Evolutionary conservation across 2,329 filamentous ascomycete genomes (phyloP).

Genomic region (Curvularia verruculosa): DNA sequence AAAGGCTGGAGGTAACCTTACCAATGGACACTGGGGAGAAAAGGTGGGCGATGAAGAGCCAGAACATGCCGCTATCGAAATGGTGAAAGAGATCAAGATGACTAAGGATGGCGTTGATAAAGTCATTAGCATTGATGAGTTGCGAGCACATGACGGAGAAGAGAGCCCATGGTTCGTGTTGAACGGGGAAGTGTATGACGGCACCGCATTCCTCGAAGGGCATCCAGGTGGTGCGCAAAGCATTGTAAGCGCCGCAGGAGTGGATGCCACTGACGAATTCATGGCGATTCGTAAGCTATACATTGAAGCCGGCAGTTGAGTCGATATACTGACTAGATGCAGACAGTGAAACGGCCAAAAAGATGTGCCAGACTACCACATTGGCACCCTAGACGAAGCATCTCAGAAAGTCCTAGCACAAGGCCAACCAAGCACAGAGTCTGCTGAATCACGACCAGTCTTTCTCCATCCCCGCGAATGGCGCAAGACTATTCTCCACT

Average conservation of each 20-base stretch:
- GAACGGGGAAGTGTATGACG: conserved; percentile 87
- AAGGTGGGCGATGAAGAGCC: conserved; percentile 61
- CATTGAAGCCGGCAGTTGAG: background rate
- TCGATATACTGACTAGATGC: conserved; percentile 32
- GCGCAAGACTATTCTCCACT: conserved; percentile 73
- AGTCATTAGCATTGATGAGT: conserved; percentile 71
- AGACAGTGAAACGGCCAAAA: conserved; percentile 92
- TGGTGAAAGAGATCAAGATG: conserved; percentile 74
- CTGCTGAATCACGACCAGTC: conserved; percentile 57
- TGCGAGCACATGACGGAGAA: conserved; percentile 70
- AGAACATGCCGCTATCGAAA: conserved; percentile 53
- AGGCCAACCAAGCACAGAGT: conserved; percentile 51
- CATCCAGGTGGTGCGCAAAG: conserved; percentile 88
- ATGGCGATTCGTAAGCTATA: conserved; percentile 80
- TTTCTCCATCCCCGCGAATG: conserved; percentile 77
- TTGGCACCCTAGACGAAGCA: conserved; percentile 73
- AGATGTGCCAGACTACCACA: conserved; percentile 85
- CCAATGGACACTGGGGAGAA: conserved; percentile 87
- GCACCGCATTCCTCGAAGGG: conserved; percentile 76
- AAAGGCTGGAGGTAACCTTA: conserved; percentile 77
- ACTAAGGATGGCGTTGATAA: conserved; percentile 69
- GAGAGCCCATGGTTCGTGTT: conserved; percentile 84
- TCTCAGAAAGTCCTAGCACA: conserved; percentile 62
- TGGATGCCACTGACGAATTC: conserved; percentile 87
- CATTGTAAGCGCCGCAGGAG: conserved; percentile 80